These are phyloP conservation scores for Closterium sp. DNA, from an alignment of 139 green algal species.

Conservation along the genomic window DNA sequence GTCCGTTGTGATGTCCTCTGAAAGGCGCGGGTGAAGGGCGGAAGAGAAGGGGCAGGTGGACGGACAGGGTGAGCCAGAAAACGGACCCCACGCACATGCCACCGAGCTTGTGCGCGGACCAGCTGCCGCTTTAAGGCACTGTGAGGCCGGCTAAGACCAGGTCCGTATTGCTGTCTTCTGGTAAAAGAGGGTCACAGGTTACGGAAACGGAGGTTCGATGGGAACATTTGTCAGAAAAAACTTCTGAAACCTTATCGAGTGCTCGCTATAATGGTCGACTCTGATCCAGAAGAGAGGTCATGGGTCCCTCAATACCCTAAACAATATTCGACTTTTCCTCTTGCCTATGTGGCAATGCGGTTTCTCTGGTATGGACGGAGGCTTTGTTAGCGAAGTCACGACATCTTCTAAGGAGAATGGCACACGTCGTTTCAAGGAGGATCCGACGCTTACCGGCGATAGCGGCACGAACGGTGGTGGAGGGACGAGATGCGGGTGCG, in stretches of 20 bases:
- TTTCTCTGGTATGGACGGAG: background rate
- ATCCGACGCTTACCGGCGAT: background rate
- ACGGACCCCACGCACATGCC: conserved; percentile 88
- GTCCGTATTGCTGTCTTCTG: too few relatives aligned
- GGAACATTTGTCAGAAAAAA: too few relatives aligned
- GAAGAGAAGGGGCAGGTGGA: background rate
- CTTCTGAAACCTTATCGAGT: too few relatives aligned
- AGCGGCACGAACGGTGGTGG: background rate
- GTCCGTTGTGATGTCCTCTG: background rate
- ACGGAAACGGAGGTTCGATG: too few relatives aligned
- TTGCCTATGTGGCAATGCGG: background rate
- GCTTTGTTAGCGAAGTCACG: background rate
- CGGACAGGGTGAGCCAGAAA: conserved; percentile 2
- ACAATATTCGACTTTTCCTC: too few relatives aligned
- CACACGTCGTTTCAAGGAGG: background rate
- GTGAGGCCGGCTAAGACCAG: too few relatives aligned
- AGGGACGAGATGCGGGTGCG: background rate
- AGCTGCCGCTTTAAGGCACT: background rate
- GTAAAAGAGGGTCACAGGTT: background rate
- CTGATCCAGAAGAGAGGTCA: too few relatives aligned
- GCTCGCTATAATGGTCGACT: too few relatives aligned
- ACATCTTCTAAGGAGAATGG: background rate
- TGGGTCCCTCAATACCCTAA: too few relatives aligned
- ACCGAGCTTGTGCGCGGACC: conserved; percentile 89
- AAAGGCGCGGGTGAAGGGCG: too few relatives aligned